A percentile compares a stretch with the other conserved stretches of the same genome.
These are phyloP conservation scores for Daldinia caldariorum DNA, from an alignment of 495 filamentous ascomycete genomes.

Conservation along the genomic window DNA sequence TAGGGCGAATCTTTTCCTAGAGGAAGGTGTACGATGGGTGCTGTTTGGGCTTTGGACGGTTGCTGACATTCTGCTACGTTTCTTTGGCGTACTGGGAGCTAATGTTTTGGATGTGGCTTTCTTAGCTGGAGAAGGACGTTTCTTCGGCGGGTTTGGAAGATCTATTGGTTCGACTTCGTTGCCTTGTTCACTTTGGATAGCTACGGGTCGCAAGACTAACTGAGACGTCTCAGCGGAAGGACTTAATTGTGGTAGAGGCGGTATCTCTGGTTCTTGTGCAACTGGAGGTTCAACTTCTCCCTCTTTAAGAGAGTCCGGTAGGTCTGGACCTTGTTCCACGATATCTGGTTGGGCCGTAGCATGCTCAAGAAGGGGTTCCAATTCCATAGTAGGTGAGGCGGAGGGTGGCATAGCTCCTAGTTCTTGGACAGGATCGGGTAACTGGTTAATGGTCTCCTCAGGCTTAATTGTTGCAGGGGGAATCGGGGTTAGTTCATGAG, in stretches of 20 bases:
- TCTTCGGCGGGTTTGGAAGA: not conserved
- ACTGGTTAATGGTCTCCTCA: not conserved
- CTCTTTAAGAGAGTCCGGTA: not conserved
- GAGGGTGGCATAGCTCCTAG: not conserved
- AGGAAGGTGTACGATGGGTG: conserved; percentile 20
- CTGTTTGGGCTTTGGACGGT: not conserved
- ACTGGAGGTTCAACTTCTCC: conserved; percentile 1
- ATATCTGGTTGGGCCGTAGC: not conserved
- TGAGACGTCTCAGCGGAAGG: conserved; percentile 2
- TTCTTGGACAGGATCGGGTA: not conserved
- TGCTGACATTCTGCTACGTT: conserved; percentile 11
- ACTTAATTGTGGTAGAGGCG: not conserved
- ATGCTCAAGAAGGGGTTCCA: not conserved
- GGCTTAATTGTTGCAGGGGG: not conserved
- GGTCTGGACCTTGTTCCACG: not conserved
- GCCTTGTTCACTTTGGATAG: not conserved
- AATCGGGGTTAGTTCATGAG: not conserved
- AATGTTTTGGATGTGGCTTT: not conserved
- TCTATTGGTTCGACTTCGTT: not conserved
- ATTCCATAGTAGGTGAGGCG: not conserved
- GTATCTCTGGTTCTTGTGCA: not conserved
- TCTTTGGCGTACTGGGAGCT: conserved; percentile 42
- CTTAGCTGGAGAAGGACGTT: not conserved
- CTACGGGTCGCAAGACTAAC: conserved; percentile 15
- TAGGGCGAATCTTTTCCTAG: conserved; percentile 34